phyloP scores from a whole-genome alignment of 371 early-diverging fungal species.

The Haplosporangium sp. region DNA sequence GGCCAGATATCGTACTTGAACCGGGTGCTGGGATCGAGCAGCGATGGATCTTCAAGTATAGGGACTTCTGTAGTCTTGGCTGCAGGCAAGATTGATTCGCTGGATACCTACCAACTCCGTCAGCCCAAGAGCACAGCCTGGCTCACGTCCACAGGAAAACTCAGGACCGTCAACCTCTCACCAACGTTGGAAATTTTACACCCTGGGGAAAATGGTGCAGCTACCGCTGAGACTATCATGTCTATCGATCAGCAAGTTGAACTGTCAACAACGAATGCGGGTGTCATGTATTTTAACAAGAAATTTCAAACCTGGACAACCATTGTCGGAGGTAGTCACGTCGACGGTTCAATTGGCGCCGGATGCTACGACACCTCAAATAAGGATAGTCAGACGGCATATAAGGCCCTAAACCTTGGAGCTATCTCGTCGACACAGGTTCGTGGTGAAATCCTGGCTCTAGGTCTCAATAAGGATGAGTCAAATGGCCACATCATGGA shows the following conservation, averaged over 20 bases:
- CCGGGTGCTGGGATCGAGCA: constrained; percentile 27
- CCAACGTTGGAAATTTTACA: constrained; percentile 11
- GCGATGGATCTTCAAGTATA: neutral
- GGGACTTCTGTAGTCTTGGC: constrained; percentile 11
- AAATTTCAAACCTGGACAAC: constrained; percentile 31
- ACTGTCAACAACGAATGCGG: constrained; percentile 23
- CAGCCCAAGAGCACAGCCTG: constrained; percentile 33
- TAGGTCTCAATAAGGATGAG: constrained; percentile 36
- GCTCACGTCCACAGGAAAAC: constrained; percentile 26
- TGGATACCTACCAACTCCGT: constrained; percentile 30
- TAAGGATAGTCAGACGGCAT: neutral
- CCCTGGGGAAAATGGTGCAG: neutral
- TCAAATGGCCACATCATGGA: constrained; percentile 7
- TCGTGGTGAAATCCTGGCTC: constrained; percentile 30
- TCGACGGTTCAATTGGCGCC: constrained; percentile 22
- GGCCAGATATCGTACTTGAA: constrained; percentile 41
- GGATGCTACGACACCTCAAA: constrained; percentile 23
- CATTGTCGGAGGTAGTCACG: constrained; percentile 25
- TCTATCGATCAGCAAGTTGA: neutral
- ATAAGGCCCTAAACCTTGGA: constrained; percentile 11
- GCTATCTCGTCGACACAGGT: neutral
- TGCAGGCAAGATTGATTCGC: constrained; percentile 36
- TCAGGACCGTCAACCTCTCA: constrained; percentile 29
- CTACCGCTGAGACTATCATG: neutral
- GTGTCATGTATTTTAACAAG: constrained; percentile 26